Conservation (phyloP, 768 basidiomycete species). For the Leccinum barrowsii region DNA sequence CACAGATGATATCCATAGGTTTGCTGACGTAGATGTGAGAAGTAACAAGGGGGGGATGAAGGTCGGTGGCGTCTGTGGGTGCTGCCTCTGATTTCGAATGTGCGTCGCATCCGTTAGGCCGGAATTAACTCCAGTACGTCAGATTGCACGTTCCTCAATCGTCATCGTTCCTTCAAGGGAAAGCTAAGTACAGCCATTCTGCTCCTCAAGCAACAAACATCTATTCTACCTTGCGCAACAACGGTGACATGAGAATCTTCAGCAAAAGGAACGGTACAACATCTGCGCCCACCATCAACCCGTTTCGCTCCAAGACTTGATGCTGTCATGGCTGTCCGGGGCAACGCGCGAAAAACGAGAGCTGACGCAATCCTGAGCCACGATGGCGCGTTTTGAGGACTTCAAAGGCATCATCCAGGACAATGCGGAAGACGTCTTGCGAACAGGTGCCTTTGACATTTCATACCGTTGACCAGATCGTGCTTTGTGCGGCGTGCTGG, state of each 20-base stretch:
- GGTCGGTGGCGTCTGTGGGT: slow-evolving; percentile 41
- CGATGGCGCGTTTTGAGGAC: slow-evolving; percentile 5
- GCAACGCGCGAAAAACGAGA: slow-evolving; percentile 6
- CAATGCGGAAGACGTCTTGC: slow-evolving; percentile 22
- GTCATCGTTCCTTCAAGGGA: not conserved
- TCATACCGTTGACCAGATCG: slow-evolving; percentile 15
- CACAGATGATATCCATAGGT: not conserved
- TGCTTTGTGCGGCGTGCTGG: slow-evolving; percentile 26
- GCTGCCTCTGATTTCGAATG: slow-evolving; percentile 51
- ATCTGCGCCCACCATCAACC: not conserved
- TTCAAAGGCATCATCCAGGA: slow-evolving; percentile 27
- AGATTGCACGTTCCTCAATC: not conserved
- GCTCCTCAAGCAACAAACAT: not conserved
- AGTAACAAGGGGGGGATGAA: not conserved
- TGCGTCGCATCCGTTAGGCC: not conserved
- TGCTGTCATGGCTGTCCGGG: slow-evolving; percentile 29
- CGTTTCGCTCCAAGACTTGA: slow-evolving; percentile 36
- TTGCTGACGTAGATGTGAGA: not conserved
- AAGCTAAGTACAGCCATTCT: not conserved
- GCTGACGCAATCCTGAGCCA: slow-evolving; percentile 4
- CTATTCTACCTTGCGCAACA: not conserved
- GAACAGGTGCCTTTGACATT: slow-evolving; percentile 7
- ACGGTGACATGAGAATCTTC: slow-evolving; percentile 1
- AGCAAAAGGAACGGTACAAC: slow-evolving; percentile 4
- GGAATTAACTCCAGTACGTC: not conserved